Evolutionary conservation across 2,329 filamentous ascomycete genomes (phyloP).

Genomic region (Ophiostoma australiae): DNA sequence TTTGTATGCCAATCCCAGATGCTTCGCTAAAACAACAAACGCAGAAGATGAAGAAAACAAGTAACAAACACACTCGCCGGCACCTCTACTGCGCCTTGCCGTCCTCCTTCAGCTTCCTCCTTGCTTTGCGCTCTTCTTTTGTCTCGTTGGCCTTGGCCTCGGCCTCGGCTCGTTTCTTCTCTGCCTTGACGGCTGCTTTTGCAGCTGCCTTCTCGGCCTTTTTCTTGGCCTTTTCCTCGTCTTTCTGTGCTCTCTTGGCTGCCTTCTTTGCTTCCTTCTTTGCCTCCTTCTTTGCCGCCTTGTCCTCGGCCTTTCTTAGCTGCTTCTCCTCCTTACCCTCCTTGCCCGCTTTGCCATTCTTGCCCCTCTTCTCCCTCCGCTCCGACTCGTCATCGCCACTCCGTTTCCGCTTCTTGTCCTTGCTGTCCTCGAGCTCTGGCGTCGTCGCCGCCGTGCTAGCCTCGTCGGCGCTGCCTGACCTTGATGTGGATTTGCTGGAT

Average conservation of each 20-base stretch:
- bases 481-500: constrained; percentile 22
- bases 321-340: constrained; percentile 31
- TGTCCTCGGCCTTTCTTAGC: constrained; percentile 24
- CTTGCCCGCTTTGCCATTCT: neutral
- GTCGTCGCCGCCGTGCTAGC: constrained; percentile 30
- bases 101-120: constrained; percentile 29
- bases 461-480: neutral
- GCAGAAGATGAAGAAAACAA: neutral
- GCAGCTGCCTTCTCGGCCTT: constrained; percentile 8
- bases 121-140: constrained; percentile 42
- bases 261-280: constrained; percentile 28
- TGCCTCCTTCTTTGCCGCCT: constrained; percentile 26
- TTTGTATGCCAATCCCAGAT: constrained; percentile 13
- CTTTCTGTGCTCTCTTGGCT: constrained; percentile 3
- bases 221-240: constrained; percentile 12
- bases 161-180: constrained; percentile 30
- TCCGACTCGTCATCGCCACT: constrained; percentile 31
- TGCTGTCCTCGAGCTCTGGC: constrained; percentile 33
- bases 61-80: neutral
- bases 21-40: constrained; percentile 10
- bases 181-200: constrained; percentile 7
- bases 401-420: constrained; percentile 22
- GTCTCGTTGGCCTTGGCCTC: constrained; percentile 37
- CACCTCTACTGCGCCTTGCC: neutral
- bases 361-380: constrained; percentile 22